Evolutionary conservation across 257 asterid species (phyloP).

Genomic region (Handroanthus guayacan): DNA sequence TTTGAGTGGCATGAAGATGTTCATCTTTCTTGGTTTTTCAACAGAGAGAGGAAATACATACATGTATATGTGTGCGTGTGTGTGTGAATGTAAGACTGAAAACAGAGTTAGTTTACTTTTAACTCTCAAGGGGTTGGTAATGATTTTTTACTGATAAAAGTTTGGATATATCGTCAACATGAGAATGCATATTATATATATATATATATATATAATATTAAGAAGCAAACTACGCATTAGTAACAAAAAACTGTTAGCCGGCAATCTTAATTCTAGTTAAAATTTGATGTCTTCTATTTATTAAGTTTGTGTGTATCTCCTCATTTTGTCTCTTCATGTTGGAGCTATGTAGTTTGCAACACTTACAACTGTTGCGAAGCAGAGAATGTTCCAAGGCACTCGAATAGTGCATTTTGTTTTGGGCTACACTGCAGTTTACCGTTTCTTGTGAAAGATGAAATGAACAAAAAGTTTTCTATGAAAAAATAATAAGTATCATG

Average conservation of each 20-base stretch:
- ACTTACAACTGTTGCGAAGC: neutral
- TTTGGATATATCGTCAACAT: neutral
- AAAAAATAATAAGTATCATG: no score
- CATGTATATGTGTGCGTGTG: no score
- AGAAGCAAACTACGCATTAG: neutral
- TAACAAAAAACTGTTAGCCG: slow-evolving; percentile 8
- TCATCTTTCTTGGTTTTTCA: neutral
- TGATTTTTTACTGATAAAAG: no score
- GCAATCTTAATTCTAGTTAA: neutral
- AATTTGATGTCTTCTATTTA: neutral
- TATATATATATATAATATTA: neutral
- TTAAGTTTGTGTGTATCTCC: neutral
- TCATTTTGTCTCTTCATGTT: slow-evolving; percentile 2
- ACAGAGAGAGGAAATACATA: neutral
- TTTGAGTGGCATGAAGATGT: neutral
- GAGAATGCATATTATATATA: no score
- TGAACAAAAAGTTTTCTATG: no score
- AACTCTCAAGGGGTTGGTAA: no score
- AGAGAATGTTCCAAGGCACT: neutral
- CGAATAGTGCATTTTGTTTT: no score
- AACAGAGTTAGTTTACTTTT: no score
- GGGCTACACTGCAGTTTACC: no score
- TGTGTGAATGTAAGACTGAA: no score
- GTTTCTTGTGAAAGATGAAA: no score
- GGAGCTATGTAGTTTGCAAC: neutral